Evolutionary conservation across 2,329 filamentous ascomycete genomes (phyloP).

Genomic region (Alternaria gaisen): DNA sequence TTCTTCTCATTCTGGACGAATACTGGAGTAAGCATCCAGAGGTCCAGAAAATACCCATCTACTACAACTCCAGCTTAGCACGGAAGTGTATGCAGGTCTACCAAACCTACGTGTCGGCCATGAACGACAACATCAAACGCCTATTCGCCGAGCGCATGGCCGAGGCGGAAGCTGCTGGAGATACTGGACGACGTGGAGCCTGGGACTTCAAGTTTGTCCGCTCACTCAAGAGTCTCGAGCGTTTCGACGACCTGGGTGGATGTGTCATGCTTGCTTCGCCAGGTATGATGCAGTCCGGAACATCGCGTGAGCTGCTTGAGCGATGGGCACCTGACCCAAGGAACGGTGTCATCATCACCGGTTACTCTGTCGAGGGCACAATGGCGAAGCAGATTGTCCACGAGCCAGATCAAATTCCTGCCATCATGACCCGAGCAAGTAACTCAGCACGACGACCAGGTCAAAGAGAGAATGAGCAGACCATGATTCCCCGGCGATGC

Average conservation of each 20-base stretch:
- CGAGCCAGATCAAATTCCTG: slow-evolving; percentile 93
- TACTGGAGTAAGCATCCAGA: slow-evolving; percentile 93
- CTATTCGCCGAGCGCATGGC: slow-evolving; percentile 94
- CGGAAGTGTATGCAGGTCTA: slow-evolving; percentile 99
- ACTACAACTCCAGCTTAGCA: slow-evolving; percentile 95
- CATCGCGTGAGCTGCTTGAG: slow-evolving; percentile 90
- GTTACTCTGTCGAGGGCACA: slow-evolving; percentile 97
- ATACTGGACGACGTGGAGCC: slow-evolving; percentile 78
- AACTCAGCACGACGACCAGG: slow-evolving; percentile 68
- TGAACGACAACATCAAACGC: slow-evolving; percentile 99
- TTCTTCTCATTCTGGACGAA: slow-evolving; percentile 93
- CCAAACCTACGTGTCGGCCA: slow-evolving; percentile 95
- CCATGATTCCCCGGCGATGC: slow-evolving; percentile 91
- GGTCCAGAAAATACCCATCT: slow-evolving; percentile 90
- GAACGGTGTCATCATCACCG: slow-evolving; percentile 98
- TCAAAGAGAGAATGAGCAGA: slow-evolving; percentile 77
- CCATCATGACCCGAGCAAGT: slow-evolving; percentile 75
- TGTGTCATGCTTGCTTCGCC: slow-evolving; percentile 98
- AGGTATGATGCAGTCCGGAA: slow-evolving; percentile 97
- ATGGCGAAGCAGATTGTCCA: slow-evolving; percentile 97
- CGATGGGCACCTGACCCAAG: slow-evolving; percentile 95
- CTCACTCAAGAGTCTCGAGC: slow-evolving; percentile 88
- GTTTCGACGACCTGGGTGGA: slow-evolving; percentile 93
- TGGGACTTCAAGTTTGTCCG: slow-evolving; percentile 98
- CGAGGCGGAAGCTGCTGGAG: slow-evolving; percentile 82